Evolutionary conservation across 306 rosid species (phyloP), one percentile per base, ranked within the genome.

Genomic region (Cucurbita argyrosperma): DNA sequence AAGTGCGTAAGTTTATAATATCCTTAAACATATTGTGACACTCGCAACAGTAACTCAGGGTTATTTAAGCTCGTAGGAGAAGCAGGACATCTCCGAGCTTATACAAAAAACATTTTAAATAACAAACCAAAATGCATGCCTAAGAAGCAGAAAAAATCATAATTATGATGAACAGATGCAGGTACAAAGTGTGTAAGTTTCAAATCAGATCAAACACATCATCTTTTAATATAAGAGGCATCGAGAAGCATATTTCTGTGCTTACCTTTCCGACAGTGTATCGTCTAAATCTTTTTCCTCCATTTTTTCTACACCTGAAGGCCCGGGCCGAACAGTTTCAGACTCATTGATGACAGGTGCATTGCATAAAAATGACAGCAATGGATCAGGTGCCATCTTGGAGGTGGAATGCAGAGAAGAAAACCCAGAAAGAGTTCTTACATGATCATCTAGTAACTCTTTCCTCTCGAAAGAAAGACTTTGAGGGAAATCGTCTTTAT

Each of bases 351-450:
- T 15, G 70, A 80, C 51, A 72, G 84, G 68, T 49, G 78, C 74
- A 7, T 76, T 81, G n/a, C 42, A 51, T 74, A 90, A 65, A 76
- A 88, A 90, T 26, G 92, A 81, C 50, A 90, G 59, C 79, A 79
- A 83, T 63, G 89, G 84, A 82, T 90, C 91, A 30, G 69, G 56
- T 35, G 77, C 81, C 75, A 76, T 74, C 83, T 76, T 82, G 72
- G 90, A 88, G 82, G 86, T 81, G 72, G 88, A 87, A 52, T 39
- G 77, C 40, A 21, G 71, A 55, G 83, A 75, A 71, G 87, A 74
- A 12, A 76, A 56, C 72, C 80, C 84, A 8, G 65, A 75, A 63
- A 81, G 45, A 73, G 67, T 80, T 40, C 16, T 83, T 66, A 79
- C 52, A 53, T 21, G 81, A 76, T 45, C 88, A 69, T 83, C 86